Evolutionary conservation across 345 rosid species (phyloP).

Genomic region (Murraya koenigii): DNA sequence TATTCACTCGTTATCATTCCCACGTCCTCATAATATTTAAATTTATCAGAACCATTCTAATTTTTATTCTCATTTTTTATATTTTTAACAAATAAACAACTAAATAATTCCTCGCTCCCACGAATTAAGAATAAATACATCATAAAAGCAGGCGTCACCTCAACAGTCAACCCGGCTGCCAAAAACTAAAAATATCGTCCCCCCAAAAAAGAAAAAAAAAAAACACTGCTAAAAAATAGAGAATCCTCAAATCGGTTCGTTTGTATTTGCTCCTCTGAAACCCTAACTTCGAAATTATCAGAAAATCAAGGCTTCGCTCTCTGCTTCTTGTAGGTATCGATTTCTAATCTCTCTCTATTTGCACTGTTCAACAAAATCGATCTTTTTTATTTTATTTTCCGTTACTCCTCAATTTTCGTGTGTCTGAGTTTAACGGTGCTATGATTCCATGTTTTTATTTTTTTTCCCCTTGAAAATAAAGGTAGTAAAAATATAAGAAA

Average conservation of each 20-base stretch:
- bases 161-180: constrained; percentile 13
- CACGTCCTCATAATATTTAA: no score
- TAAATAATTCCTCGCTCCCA: no score
- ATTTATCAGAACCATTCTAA: no score
- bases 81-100: no score
- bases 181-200: neutral
- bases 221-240: neutral
- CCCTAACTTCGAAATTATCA: constrained; percentile 14
- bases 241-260: neutral
- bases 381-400: neutral
- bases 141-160: no score
- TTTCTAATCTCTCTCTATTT: neutral
- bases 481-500: neutral
- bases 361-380: neutral
- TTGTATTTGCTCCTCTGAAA: neutral
- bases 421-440: neutral
- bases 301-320: neutral
- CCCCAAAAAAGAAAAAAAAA: no score
- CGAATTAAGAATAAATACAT: no score
- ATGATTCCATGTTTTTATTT: neutral
- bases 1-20: no score
- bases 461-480: no score
- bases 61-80: no score
- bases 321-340: constrained; percentile 12
- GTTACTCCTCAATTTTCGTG: neutral